A percentile compares a stretch with the other conserved stretches of the same genome.
Conservation (phyloP, 495 filamentous ascomycete genomes). For the Penicillium psychrofluorescens region DNA sequence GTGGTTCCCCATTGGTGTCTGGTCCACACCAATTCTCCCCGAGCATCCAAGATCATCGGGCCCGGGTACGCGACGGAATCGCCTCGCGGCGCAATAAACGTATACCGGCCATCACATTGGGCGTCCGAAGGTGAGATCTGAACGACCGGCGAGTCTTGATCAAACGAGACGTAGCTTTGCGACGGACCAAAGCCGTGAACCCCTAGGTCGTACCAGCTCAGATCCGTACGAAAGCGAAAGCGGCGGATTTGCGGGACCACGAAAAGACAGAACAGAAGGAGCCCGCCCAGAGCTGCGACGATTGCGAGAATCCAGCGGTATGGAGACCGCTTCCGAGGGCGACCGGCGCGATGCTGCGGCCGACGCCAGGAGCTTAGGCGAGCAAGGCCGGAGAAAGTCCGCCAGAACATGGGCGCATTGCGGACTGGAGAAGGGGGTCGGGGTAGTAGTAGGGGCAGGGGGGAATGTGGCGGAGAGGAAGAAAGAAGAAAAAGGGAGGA, state of each 20-base stretch:
- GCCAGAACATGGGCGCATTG: slow-evolving; percentile 27
- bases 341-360: neutral
- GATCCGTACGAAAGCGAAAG: slow-evolving; percentile 23
- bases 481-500: neutral
- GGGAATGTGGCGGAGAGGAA: neutral
- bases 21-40: slow-evolving; percentile 39
- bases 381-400: slow-evolving; percentile 11
- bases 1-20: slow-evolving; percentile 31
- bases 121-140: slow-evolving; percentile 21
- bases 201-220: slow-evolving; percentile 31
- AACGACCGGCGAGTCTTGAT: slow-evolving; percentile 23
- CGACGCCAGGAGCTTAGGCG: slow-evolving; percentile 15
- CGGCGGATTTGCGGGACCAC: slow-evolving; percentile 21
- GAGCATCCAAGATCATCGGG: slow-evolving; percentile 39
- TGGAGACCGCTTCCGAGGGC: neutral
- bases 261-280: slow-evolving; percentile 16
- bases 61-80: slow-evolving; percentile 33
- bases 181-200: slow-evolving; percentile 29
- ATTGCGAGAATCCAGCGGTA: slow-evolving; percentile 7
- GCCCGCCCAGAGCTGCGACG: slow-evolving; percentile 5
- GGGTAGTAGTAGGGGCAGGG: neutral
- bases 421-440: slow-evolving; percentile 1
- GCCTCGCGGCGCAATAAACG: slow-evolving; percentile 38
- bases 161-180: slow-evolving; percentile 23
- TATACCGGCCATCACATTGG: slow-evolving; percentile 35